Evolutionary conservation across 2,329 filamentous ascomycete species (phyloP).

Genomic region (Fusarium sp.): DNA sequence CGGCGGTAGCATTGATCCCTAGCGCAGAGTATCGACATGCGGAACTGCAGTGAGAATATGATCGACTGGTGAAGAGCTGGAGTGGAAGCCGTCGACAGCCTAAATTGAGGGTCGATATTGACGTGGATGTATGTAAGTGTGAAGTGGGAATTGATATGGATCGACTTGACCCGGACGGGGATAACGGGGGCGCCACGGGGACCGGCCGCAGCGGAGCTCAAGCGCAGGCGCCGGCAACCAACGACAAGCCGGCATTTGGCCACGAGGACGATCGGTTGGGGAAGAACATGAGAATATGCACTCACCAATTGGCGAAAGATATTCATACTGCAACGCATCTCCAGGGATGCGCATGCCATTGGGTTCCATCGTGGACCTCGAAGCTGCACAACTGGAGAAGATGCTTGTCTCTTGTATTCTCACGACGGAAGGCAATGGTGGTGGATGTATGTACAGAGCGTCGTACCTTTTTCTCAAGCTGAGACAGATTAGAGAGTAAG

Average conservation of each 20-base stretch:
- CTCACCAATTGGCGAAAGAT: slow-evolving; percentile 69
- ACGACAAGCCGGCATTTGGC: slow-evolving; percentile 56
- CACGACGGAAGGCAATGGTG: slow-evolving; percentile 24
- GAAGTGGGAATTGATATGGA: slow-evolving; percentile 21
- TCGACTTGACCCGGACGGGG: slow-evolving; percentile 44
- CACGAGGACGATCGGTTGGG: slow-evolving; percentile 62
- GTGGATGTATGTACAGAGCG: slow-evolving; percentile 26
- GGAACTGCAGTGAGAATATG: slow-evolving; percentile 25
- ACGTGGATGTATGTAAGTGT: slow-evolving; percentile 24
- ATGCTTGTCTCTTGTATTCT: slow-evolving; percentile 20
- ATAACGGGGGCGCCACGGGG: slow-evolving; percentile 43
- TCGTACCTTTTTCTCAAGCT: slow-evolving; percentile 24
- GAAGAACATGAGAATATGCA: slow-evolving; percentile 49
- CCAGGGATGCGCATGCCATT: slow-evolving; percentile 59
- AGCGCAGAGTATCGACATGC: slow-evolving; percentile 14
- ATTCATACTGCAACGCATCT: slow-evolving; percentile 57
- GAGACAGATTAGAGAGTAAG: slow-evolving; percentile 22
- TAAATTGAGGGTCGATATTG: slow-evolving; percentile 35
- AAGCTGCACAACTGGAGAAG: slow-evolving; percentile 35
- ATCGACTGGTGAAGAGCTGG: slow-evolving; percentile 4
- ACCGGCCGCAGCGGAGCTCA: slow-evolving; percentile 42
- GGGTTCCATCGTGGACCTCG: slow-evolving; percentile 53
- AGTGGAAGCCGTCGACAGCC: slow-evolving; percentile 29
- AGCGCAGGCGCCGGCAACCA: slow-evolving; percentile 54
- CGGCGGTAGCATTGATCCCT: slow-evolving; percentile 7